Conservation (phyloP, 2,329 filamentous ascomycete genomes). For the Beauveria sp. region DNA sequence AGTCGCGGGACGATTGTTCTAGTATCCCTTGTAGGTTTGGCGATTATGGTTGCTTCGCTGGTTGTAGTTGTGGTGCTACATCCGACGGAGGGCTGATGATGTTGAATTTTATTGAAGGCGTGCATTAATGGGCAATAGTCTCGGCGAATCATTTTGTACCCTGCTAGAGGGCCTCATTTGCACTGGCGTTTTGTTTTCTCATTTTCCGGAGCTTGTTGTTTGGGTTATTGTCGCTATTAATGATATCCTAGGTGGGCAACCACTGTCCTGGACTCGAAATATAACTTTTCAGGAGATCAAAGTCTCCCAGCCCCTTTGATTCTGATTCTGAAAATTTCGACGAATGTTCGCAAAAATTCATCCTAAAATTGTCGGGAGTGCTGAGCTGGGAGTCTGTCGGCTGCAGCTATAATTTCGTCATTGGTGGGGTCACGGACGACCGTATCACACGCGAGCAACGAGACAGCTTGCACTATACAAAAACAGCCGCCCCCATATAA, state of each 20-base stretch:
- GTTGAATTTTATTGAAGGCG: not conserved
- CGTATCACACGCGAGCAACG: not conserved
- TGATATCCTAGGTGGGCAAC: not conserved
- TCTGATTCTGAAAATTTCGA: no score
- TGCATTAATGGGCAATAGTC: not conserved
- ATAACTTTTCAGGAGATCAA: not conserved
- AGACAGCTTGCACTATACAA: not conserved
- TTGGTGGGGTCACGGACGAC: constrained; percentile 9
- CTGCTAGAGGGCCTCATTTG: not conserved
- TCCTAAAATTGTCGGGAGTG: not conserved
- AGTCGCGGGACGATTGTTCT: constrained; percentile 67
- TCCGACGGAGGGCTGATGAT: constrained; percentile 15
- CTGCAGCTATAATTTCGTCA: constrained; percentile 4
- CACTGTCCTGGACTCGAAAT: not conserved
- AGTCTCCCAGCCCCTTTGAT: no score
- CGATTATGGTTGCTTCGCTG: constrained; percentile 53
- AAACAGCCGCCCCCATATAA: not conserved
- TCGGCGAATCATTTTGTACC: not conserved
- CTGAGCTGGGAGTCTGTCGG: not conserved
- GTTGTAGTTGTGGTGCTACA: constrained; percentile 53
- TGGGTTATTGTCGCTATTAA: no score
- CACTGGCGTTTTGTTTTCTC: not conserved
- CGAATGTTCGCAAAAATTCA: not conserved
- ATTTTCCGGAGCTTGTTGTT: not conserved
- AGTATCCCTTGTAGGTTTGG: constrained; percentile 57